Evolutionary conservation across 75 land plant species (phyloP).

Genomic region (Isoetes taiwanensis): DNA sequence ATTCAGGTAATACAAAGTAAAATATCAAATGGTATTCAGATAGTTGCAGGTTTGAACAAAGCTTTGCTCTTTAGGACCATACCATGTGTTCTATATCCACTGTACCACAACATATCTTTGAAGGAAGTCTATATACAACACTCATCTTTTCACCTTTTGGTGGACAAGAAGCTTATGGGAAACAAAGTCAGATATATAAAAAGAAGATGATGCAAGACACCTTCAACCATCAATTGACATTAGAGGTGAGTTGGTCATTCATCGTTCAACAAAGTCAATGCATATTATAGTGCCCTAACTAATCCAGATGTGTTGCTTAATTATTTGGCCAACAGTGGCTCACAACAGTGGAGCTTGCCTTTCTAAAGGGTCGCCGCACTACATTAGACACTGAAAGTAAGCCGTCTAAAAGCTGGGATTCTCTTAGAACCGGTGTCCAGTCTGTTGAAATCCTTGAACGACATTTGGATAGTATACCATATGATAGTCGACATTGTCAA

Average conservation of each 20-base stretch:
- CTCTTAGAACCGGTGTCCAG: not conserved
- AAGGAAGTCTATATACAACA: conserved; percentile 72
- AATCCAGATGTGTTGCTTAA: too few species aligned
- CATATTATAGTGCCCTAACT: too few species aligned
- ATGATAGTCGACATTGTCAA: too few species aligned
- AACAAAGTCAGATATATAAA: conserved; percentile 9
- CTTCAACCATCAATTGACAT: conserved; percentile 19
- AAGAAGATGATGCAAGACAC: not conserved
- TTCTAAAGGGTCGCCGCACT: conserved; percentile 91
- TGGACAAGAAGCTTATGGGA: conserved; percentile 11
- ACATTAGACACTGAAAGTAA: conserved; percentile 49
- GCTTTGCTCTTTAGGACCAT: not conserved
- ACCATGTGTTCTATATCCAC: conserved; percentile 37
- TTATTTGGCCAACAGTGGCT: too few species aligned
- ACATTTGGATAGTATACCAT: too few species aligned
- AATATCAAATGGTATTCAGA: not conserved
- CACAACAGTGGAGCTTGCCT: conserved; percentile 84
- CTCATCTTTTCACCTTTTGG: conserved; percentile 42
- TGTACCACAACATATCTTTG: conserved; percentile 55
- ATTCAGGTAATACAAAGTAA: conserved; percentile 47
- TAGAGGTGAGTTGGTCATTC: conserved; percentile 66
- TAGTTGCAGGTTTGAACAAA: not conserved
- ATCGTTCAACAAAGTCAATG: too few species aligned
- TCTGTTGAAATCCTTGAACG: not conserved
- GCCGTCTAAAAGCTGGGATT: conserved; percentile 33